Percentiles rank a stretch among this genome's conserved stretches.
These are phyloP conservation scores for Blastocystis sp. DNA, from an alignment of 352 stramenopile species.

Conservation along the genomic window DNA sequence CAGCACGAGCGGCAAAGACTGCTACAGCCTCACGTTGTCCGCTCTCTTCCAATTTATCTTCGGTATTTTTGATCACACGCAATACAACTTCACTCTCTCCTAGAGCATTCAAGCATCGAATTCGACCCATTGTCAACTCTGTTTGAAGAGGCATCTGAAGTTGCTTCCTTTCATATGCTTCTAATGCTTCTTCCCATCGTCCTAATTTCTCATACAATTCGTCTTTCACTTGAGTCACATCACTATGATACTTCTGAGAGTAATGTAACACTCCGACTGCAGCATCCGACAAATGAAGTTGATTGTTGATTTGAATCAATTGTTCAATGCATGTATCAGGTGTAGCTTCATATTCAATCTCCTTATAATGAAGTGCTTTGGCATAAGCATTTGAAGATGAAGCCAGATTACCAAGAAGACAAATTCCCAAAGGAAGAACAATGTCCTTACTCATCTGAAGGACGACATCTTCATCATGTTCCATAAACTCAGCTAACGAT, in stretches of 20 bases:
- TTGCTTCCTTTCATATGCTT: conserved; percentile 81
- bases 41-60: conserved; percentile 66
- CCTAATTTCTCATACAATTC: conserved; percentile 94
- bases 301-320: conserved; percentile 97
- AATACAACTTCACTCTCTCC: conserved; percentile 81
- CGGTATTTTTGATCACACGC: conserved; percentile 29
- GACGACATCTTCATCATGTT: conserved; percentile 84
- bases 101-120: conserved; percentile 89
- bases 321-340: conserved; percentile 87
- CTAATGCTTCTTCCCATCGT: conserved; percentile 86
- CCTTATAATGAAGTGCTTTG: conserved; percentile 90
- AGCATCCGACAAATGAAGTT: conserved; percentile 86
- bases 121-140: conserved; percentile 86
- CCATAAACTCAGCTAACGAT: conserved; percentile 96
- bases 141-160: conserved; percentile 72
- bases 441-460: conserved; percentile 78
- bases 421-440: conserved; percentile 73
- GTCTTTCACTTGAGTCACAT: conserved; percentile 82
- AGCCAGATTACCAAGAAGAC: conserved; percentile 85
- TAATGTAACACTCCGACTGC: conserved; percentile 92
- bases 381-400: conserved; percentile 93
- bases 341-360: conserved; percentile 85
- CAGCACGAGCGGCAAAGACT: conserved; percentile 69
- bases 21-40: conserved; percentile 65
- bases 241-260: conserved; percentile 72